Conservation (phyloP, 805 yeast genomes). For the Starmerella sp. region DNA sequence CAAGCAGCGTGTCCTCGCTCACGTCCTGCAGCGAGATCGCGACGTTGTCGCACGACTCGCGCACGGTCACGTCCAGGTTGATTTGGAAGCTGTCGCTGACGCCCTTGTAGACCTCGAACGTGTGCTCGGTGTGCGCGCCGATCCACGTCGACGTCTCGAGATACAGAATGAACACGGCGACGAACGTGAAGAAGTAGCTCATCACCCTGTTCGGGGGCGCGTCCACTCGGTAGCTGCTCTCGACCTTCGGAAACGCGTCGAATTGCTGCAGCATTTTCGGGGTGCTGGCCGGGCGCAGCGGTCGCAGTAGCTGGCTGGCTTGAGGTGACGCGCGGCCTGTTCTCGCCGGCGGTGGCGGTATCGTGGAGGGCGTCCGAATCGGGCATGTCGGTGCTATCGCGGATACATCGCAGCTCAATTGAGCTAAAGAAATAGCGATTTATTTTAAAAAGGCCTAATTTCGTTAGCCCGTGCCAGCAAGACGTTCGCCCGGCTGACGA, state of each 20-base stretch:
- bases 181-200: not conserved
- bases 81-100: conserved; percentile 50
- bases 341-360: not conserved
- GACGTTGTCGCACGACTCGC: conserved; percentile 69
- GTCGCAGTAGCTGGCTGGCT: not conserved
- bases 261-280: conserved; percentile 38
- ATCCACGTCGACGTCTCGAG: conserved; percentile 73
- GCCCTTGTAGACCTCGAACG: conserved; percentile 59
- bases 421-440: no score
- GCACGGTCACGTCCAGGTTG: conserved; percentile 69
- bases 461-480: no score
- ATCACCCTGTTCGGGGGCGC: conserved; percentile 34
- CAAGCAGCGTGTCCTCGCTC: conserved; percentile 67
- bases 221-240: conserved; percentile 57
- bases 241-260: conserved; percentile 69
- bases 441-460: no score
- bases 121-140: conserved; percentile 71
- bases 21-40: conserved; percentile 67
- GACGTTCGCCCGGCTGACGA: no score
- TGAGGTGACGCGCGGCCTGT: not conserved
- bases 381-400: no score
- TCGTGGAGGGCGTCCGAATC: no score
- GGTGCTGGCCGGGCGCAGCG: no score
- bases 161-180: conserved; percentile 58
- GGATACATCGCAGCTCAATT: no score